Percentiles rank a stretch among this genome's conserved stretches.
Evolutionary conservation across 345 rosid species (phyloP).

Genomic region (Linum trigynum): DNA sequence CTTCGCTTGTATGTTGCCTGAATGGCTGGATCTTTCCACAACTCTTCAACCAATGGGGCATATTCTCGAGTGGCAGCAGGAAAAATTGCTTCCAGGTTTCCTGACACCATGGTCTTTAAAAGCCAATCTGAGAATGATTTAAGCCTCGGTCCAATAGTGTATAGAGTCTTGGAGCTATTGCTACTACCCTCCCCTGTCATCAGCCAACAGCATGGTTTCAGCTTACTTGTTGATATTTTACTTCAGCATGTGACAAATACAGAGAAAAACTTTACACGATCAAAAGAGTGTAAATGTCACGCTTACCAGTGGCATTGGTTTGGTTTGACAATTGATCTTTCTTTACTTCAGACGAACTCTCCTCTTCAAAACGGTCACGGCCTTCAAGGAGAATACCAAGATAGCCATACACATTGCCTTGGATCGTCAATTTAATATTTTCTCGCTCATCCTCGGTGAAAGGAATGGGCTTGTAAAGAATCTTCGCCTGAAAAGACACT

Average conservation of each 20-base stretch:
- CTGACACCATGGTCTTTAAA: slow-evolving; percentile 81
- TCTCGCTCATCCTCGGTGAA: slow-evolving; percentile 84
- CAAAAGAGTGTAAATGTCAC: slow-evolving; percentile 11
- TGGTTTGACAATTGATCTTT: slow-evolving; percentile 23
- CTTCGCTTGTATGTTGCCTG: slow-evolving; percentile 70
- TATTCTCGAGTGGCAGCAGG: slow-evolving; percentile 98
- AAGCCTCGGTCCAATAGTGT: slow-evolving; percentile 73
- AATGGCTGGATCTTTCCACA: slow-evolving; percentile 83
- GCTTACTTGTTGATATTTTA: neutral
- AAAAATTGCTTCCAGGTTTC: slow-evolving; percentile 74
- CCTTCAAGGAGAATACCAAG: slow-evolving; percentile 96
- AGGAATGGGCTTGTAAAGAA: slow-evolving; percentile 78
- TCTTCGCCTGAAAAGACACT: slow-evolving; percentile 61
- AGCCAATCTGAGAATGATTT: slow-evolving; percentile 94
- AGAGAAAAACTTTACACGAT: neutral
- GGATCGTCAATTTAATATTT: slow-evolving; percentile 66
- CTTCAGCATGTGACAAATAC: neutral
- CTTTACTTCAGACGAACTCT: slow-evolving; percentile 41
- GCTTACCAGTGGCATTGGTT: slow-evolving; percentile 30
- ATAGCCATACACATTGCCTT: slow-evolving; percentile 80
- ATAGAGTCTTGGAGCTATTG: slow-evolving; percentile 30
- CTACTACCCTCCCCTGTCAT: slow-evolving; percentile 35
- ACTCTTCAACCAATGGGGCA: slow-evolving; percentile 84
- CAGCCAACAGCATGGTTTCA: slow-evolving; percentile 12
- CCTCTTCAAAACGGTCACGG: slow-evolving; percentile 93